Evolutionary conservation across 23 red algal species (phyloP), one percentile per base, ranked within the genome.

Genomic region (Chondrus crispus): DNA sequence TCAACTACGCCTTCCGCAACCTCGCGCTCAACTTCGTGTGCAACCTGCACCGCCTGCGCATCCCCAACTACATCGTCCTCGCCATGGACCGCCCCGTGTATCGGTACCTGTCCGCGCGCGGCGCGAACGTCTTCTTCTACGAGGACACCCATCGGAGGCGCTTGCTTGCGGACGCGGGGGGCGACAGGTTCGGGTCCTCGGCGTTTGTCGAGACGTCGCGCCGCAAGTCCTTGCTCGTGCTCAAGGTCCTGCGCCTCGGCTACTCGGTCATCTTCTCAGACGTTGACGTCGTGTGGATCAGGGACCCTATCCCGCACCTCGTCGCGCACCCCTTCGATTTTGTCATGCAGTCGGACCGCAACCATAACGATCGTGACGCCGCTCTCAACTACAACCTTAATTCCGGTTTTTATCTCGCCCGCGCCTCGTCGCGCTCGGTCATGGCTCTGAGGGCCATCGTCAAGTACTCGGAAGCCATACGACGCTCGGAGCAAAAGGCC

Each of bases 191-290:
- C 73, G 96, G 96, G 4, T 89, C 89, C 0, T 39, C 77, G 28
- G 72, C 42, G 26, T 98, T 98, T 53, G 78, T 91, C 7, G 45
- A 91, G 62, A 62, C 82, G 33, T 85, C 87, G 39, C 79, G 81
- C 3, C 86, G 53, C 60, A 98, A 98, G 85, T 94, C 89, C 39
- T 62, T 58, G 14, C 46, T 88, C 5, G 96, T 94, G 35, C 47
- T 89, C 36, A 52, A 87, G 51, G 82, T 98, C 9, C 62, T 98
- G n/a, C 70, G 39, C 24, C 82, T 87, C 20, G 89, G 96, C 47
- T 95, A 98, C 75, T 11, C 88, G 75, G 96, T 98, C 10, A 13
- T 98, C 13, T 93, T 94, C 62, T 87, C 80, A 12, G 96, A 98
- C 43, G 93, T 93, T 28, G 96, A 98, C 60, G 91, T 98, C 18